Percentiles rank a stretch among this genome's conserved stretches.
phyloP scores from a whole-genome alignment of 2,329 filamentous ascomycete genomes.

The Aurifilum marmelostoma region DNA sequence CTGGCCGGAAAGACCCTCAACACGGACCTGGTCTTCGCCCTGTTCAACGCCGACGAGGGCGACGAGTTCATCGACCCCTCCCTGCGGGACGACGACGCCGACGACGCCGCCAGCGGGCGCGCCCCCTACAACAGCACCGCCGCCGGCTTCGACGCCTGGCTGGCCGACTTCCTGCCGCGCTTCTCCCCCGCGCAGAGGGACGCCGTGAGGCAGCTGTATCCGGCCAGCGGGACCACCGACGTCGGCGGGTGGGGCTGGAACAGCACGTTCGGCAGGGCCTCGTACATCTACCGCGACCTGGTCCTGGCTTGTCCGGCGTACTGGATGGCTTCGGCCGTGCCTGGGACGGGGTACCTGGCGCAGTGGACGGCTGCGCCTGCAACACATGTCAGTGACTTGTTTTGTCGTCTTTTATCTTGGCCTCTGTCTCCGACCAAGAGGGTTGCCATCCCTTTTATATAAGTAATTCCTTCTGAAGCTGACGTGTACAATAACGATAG shows the following conservation, averaged over 20 bases:
- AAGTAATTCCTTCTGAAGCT: background rate
- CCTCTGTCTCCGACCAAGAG: too few relatives aligned
- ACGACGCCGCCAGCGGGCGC: too few relatives aligned
- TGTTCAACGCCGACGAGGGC: conserved; percentile 15
- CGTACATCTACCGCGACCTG: conserved; percentile 9
- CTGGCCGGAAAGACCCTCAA: background rate
- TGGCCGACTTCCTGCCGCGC: conserved; percentile 11
- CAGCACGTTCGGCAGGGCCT: conserved; percentile 5
- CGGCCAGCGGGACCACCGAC: background rate
- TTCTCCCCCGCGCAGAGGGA: background rate
- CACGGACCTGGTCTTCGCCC: background rate
- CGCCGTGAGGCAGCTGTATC: background rate
- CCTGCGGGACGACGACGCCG: background rate
- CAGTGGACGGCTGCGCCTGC: conserved; percentile 8
- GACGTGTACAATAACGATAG: background rate
- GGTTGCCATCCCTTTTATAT: too few relatives aligned
- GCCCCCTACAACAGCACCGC: conserved; percentile 10
- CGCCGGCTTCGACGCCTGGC: conserved; percentile 11
- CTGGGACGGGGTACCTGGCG: background rate
- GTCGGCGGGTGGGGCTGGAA: background rate
- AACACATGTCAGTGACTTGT: conserved; percentile 11
- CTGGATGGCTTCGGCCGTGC: conserved; percentile 5
- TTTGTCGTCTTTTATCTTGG: background rate
- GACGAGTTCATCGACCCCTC: conserved; percentile 1
- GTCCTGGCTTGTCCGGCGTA: conserved; percentile 13